Evolutionary conservation across 306 rosid species (phyloP), one percentile per base, ranked within the genome.

Genomic region (Adenanthera pavonina): DNA sequence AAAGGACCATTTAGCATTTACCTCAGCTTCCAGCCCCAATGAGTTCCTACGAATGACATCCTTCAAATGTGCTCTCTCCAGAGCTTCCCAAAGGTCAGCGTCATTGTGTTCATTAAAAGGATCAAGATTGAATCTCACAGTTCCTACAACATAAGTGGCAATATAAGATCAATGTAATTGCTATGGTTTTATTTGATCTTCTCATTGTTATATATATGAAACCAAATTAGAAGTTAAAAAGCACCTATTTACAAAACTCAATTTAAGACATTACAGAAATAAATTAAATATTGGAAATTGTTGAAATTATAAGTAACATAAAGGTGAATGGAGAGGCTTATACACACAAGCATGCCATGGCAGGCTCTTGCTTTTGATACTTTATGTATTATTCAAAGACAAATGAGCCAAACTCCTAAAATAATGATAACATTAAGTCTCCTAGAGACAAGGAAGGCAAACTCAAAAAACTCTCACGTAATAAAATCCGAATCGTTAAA

Each of bases 81-180:
- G 80, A 67, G 97, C 95, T 88, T 93, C 97, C 99, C 99, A 95
- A 71, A 93, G 92, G 82, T 95, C 95, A 92, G 97, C 89, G 84
- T 93, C 98, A 74, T 85, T 90, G 78, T 95, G 95, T 69, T 93
- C 98, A 70, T 69, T 65, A 64, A 95, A 95, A 38, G 99, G 97
- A 85, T 95, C 98, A 20, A 95, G 95, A 82, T 95, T 95, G 66
- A 93, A 95, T 69, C 98, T 89, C 64, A 93, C 90, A 19, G 97
- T 90, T 78, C 99, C 99, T 95, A 72, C 30, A 25, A 25, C 30
- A 25, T 11, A 48, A 83, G 60, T 74, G 2, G 73, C 43, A 68
- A 81, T 48, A 51, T 7, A 76, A 51, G 53, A 51, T 84, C 46
- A 77, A 57, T 38, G 62, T 52, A 60, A 78, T 12, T 30, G 41